Evolutionary conservation across 2,329 filamentous ascomycete species (phyloP).

Genomic region (Claviceps sp.): DNA sequence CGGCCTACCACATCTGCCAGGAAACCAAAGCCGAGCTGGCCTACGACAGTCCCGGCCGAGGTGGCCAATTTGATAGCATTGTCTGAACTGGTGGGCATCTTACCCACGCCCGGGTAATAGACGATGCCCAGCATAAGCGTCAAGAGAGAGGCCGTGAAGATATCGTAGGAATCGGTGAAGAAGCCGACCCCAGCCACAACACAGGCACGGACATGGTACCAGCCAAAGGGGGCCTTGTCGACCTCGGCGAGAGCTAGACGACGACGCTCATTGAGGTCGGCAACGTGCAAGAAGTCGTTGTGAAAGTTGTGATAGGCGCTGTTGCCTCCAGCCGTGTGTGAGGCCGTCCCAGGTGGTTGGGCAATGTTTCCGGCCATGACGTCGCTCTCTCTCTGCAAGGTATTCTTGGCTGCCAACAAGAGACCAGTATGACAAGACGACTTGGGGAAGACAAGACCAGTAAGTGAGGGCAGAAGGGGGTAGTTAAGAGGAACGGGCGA

Average conservation of each 20-base stretch:
- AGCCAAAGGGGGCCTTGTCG: conserved; percentile 69
- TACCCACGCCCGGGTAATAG: conserved; percentile 47
- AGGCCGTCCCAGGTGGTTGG: conserved; percentile 8
- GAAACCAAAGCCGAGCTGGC: conserved; percentile 67
- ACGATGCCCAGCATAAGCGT: conserved; percentile 69
- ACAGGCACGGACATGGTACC: conserved; percentile 69
- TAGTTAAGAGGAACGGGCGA: not conserved
- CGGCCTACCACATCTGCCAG: conserved; percentile 67
- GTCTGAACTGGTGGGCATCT: conserved; percentile 54
- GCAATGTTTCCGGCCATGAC: conserved; percentile 4
- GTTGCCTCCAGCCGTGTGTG: conserved; percentile 50
- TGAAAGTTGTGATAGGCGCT: conserved; percentile 65
- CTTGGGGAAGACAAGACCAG: not conserved
- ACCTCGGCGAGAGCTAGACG: conserved; percentile 69
- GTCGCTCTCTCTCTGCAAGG: not conserved
- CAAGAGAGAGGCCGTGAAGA: conserved; percentile 63
- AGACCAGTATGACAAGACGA: not conserved
- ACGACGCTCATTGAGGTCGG: conserved; percentile 65
- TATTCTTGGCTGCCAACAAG: not conserved
- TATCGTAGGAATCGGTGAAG: conserved; percentile 78
- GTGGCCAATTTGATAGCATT: conserved; percentile 79
- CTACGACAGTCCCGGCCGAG: conserved; percentile 70
- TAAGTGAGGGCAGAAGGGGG: not conserved
- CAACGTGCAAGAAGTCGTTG: conserved; percentile 52
- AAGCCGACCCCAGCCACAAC: conserved; percentile 74